phyloP scores from a whole-genome alignment of 1,139 yeast genomes.

The Candida sp. region DNA sequence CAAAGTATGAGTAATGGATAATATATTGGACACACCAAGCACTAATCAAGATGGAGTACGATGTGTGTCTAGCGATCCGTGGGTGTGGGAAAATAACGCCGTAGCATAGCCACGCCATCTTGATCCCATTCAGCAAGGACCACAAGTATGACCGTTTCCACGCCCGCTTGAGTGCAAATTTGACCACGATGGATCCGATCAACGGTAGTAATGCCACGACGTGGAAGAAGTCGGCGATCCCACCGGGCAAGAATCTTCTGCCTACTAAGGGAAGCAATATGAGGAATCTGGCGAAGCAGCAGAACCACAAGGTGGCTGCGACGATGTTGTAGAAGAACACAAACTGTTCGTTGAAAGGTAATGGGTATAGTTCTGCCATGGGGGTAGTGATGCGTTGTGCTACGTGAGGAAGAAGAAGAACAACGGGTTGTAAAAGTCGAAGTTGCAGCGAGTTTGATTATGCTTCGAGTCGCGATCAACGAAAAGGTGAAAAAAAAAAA shows the following conservation, averaged over 20 bases:
- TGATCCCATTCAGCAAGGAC: slow-evolving; percentile 32
- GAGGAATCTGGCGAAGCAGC: slow-evolving; percentile 54
- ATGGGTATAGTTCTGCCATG: slow-evolving; percentile 41
- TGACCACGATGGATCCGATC: slow-evolving; percentile 27
- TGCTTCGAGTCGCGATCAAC: not conserved
- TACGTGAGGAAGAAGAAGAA: not conserved
- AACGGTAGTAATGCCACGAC: slow-evolving; percentile 43
- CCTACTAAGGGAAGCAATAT: slow-evolving; percentile 67
- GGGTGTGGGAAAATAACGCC: slow-evolving; percentile 54
- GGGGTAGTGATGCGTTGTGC: not conserved
- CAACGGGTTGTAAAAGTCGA: not conserved
- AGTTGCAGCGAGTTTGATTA: not conserved
- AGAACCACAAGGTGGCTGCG: slow-evolving; percentile 52
- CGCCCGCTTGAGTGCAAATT: slow-evolving; percentile 17
- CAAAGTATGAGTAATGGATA: slow-evolving; percentile 49
- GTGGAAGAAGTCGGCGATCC: slow-evolving; percentile 68
- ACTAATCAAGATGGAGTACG: slow-evolving; percentile 50
- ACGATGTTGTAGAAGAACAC: slow-evolving; percentile 39
- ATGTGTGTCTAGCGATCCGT: slow-evolving; percentile 50
- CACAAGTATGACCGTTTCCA: slow-evolving; percentile 23
- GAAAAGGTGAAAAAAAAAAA: slow-evolving; percentile 4
- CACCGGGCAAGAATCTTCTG: slow-evolving; percentile 64
- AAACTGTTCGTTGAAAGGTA: slow-evolving; percentile 32
- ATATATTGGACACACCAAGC: slow-evolving; percentile 49
- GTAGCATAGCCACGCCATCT: slow-evolving; percentile 47